Base-by-base conservation (phyloP, 1,284 basidiomycete genomes). In the Pulveroboletus ridleyi region DNA sequence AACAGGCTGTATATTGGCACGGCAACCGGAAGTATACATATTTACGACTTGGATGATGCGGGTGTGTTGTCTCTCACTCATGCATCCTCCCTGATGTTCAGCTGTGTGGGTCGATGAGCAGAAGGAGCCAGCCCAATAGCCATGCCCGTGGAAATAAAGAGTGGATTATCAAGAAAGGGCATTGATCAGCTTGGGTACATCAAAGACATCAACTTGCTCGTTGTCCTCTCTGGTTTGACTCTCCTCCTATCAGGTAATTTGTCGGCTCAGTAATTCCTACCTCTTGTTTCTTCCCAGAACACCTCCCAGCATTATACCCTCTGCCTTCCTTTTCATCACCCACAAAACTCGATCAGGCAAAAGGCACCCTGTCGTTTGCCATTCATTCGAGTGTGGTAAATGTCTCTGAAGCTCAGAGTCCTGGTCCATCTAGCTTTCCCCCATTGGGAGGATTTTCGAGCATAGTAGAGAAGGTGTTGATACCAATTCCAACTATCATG, bases 101-200 rank as follows among this genome's bases (percentile, higher is more conserved):
- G 56, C 57, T 23, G 49, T 57, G 52, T 33, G 49, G 39, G 53
- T 60, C 35, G 46, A 61, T 49, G 55, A 64, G 78, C 72, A 50
- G 79, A 79, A 56, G 79, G 73, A 50, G 74, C 75, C 35, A 78
- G 81, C 11, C 4, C 69, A 33, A 72, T 75, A 20, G 77, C 86
- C 6, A 83, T 81, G 42, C 79, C 89, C 4, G 79, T 91, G 22
- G 89, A 91, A 68, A 86, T 85, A 22, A 92, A 89, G 84, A 89
- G 88, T 66, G 80, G 77, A 8, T 77, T 96, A 42, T 80, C 84
- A 18, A 84, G 88, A 68, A 86, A 85, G 69, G 83, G 91, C 17
- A 93, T 99, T 53, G 95, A 98, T 64, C 95, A 95, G 73, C 80
- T 98, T 9, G 93, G 89, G 5, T 90, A 91, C 60, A 85, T 98